Conservation (phyloP, 1,284 basidiomycete species). For the Volvariella surrecta region DNA sequence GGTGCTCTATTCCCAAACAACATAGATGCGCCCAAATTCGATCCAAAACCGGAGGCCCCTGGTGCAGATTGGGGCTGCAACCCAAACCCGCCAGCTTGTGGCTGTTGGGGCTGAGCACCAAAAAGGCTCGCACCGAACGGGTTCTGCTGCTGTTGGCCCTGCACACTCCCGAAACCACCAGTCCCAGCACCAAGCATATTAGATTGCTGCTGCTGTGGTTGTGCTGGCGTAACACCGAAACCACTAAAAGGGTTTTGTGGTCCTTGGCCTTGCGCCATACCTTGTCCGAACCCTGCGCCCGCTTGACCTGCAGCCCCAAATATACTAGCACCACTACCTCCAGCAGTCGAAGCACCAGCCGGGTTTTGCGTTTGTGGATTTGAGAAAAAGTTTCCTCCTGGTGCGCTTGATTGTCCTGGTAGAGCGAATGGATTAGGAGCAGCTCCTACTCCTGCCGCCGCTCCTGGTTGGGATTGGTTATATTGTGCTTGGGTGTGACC, state of each 20-base stretch:
- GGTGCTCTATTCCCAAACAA: conserved; percentile 33
- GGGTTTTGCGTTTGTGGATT: too few relatives aligned
- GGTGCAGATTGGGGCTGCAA: conserved; percentile 24
- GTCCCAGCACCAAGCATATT: conserved; percentile 14
- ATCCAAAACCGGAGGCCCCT: conserved; percentile 19
- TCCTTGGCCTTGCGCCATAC: conserved; percentile 12
- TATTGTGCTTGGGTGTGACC: too few relatives aligned
- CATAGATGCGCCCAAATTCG: conserved; percentile 14
- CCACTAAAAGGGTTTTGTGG: conserved; percentile 11
- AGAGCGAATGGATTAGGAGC: too few relatives aligned
- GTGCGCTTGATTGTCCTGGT: too few relatives aligned
- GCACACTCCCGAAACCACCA: conserved; percentile 4
- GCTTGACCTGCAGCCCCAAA: too few relatives aligned
- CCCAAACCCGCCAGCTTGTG: conserved; percentile 9
- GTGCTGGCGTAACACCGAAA: conserved; percentile 22
- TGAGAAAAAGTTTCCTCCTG: too few relatives aligned
- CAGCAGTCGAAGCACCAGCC: too few relatives aligned
- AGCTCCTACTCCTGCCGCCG: too few relatives aligned
- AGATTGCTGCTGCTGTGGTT: conserved; percentile 22
- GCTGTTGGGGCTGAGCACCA: conserved; percentile 11
- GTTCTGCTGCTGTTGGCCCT: not conserved
- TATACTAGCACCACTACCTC: too few relatives aligned
- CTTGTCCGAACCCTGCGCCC: too few relatives aligned
- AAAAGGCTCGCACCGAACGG: not conserved
- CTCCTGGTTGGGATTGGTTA: too few relatives aligned